Base-by-base conservation (phyloP, 306 rosid species). In the Casuarina glauca region DNA sequence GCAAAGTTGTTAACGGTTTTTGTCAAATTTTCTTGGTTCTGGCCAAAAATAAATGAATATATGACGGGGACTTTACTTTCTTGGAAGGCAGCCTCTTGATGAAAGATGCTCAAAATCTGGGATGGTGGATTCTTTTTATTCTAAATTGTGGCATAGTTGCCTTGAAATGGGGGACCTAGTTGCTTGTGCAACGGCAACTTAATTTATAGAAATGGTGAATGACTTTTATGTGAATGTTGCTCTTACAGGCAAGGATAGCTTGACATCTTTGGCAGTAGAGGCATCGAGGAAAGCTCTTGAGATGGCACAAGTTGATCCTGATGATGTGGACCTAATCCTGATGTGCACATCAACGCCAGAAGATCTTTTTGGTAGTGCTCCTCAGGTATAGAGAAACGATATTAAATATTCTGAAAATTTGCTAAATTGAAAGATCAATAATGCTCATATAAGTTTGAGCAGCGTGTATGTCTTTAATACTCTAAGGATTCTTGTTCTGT, bases 281-380 rank as follows among this genome's bases (percentile, higher is more conserved):
- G 99, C 98, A 36, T 84, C 96, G 54, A 77, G 76, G 82, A 90
- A 89, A 87, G 98, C 99, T 54, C 96, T 95, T 61, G 84, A 93
- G 82, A 95, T 96, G 99, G 98, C 99, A 76, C 90, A 87, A 44
- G 94, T 96, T 80, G 94, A 91, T 45, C 87, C 93, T 43, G 85
- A 88, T 80, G 97, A 96, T 75, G 87, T 96, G 80, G 99, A 93
- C 90, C 85, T 93, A 81, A 86, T 96, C 76, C 83, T 96, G 84
- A 86, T 95, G 99, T 95, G 99, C 89, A 91, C 99, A n/a, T 95
- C 98, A 26, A 91, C 98, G 7, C 97, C 98, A 4, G 99, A 95
- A 80, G 99, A 95, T 86, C 97, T 95, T 75, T 95, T 95, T 86
- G 99, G 99, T 54, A 83, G 84, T 19, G 99, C 94, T 81, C 94